These are phyloP conservation scores for Cryptococcus sp. DNA, from an alignment of 1,284 basidiomycete genomes.

Conservation along the genomic window DNA sequence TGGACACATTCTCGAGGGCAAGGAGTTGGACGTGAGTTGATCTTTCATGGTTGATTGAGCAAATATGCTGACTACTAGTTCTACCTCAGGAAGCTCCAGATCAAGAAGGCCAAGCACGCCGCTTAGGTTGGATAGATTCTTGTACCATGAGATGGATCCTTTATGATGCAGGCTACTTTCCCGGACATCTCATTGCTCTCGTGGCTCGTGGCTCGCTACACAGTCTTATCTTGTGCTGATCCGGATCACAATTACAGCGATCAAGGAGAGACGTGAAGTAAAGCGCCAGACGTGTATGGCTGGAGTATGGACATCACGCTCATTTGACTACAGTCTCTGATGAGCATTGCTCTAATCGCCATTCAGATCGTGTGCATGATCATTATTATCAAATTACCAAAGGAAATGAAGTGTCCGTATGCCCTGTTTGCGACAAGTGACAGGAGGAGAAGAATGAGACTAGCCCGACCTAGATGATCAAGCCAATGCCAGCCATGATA, in stretches of 20 bases:
- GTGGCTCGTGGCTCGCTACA: too few relatives aligned
- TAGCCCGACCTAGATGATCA: constrained; percentile 1
- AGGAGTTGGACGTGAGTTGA: constrained; percentile 78
- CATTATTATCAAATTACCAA: background rate
- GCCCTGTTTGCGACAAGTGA: too few relatives aligned
- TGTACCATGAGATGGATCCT: constrained; percentile 29
- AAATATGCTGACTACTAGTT: constrained; percentile 54
- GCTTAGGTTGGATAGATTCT: constrained; percentile 29
- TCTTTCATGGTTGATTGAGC: constrained; percentile 5
- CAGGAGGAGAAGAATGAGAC: too few relatives aligned
- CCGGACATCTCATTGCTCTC: background rate
- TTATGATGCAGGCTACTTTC: constrained; percentile 1
- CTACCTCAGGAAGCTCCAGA: constrained; percentile 86
- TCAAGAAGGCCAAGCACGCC: constrained; percentile 87
- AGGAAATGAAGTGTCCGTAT: background rate
- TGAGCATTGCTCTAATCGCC: too few relatives aligned
- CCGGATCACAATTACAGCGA: too few relatives aligned
- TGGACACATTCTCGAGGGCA: constrained; percentile 93
- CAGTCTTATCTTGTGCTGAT: too few relatives aligned
- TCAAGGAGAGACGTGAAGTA: too few relatives aligned
- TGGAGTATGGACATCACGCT: too few relatives aligned
- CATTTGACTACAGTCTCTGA: too few relatives aligned
- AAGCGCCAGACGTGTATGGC: too few relatives aligned
- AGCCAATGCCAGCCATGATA: constrained; percentile 11
- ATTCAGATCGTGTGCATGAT: too few relatives aligned